These are phyloP conservation scores for Geotrichum bryndzae DNA, from an alignment of 1,139 yeast species.

Conservation along the genomic window DNA sequence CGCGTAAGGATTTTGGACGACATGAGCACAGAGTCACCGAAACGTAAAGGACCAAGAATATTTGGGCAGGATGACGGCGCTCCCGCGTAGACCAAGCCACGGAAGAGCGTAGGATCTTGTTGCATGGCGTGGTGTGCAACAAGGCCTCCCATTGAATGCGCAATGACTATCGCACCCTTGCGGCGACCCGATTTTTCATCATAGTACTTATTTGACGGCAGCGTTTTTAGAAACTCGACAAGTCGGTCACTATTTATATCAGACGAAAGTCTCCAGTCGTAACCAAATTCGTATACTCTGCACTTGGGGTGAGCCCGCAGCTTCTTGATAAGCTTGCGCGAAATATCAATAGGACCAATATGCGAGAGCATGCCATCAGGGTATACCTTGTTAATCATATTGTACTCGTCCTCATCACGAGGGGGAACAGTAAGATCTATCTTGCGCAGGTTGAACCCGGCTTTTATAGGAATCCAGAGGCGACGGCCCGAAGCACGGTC, in stretches of 20 bases:
- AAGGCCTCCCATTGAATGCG: constrained; percentile 93
- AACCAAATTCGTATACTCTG: constrained; percentile 68
- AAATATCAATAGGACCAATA: constrained; percentile 82
- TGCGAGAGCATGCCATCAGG: constrained; percentile 78
- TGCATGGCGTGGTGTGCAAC: constrained; percentile 76
- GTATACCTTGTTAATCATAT: constrained; percentile 45
- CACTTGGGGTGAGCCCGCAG: constrained; percentile 54
- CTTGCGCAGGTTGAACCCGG: constrained; percentile 69
- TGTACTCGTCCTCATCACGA: constrained; percentile 52
- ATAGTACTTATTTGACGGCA: constrained; percentile 38
- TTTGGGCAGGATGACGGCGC: constrained; percentile 80
- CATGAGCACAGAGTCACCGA: constrained; percentile 72
- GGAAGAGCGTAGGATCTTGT: constrained; percentile 55
- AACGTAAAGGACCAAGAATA: constrained; percentile 76
- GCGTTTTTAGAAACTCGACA: constrained; percentile 41
- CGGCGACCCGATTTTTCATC: constrained; percentile 16
- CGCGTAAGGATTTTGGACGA: constrained; percentile 70
- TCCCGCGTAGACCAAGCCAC: constrained; percentile 77
- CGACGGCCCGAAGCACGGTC: constrained; percentile 59
- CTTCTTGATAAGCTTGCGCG: constrained; percentile 53
- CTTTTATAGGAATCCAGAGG: constrained; percentile 83
- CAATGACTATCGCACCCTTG: constrained; percentile 62
- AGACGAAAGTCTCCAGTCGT: constrained; percentile 83
- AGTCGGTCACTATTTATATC: constrained; percentile 51
- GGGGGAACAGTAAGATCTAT: constrained; percentile 72